Evolutionary conservation across 495 filamentous ascomycete genomes (phyloP), one percentile per base, ranked within the genome.

Genomic region (Aspergillus steynii): DNA sequence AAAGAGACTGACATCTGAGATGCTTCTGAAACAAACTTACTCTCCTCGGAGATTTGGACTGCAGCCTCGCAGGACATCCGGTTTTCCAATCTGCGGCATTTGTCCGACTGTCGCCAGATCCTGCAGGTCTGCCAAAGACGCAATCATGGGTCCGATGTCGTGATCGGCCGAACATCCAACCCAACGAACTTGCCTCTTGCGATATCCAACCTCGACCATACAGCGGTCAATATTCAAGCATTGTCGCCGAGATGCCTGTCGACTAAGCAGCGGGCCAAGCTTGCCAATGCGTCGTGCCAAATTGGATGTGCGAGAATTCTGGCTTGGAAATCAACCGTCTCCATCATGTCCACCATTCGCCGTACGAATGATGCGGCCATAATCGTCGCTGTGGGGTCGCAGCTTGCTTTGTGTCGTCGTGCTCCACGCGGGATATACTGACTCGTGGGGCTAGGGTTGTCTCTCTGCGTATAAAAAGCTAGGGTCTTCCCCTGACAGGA

Each of bases 11-110:
- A 34, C 31, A 7, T 34, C 31, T 34, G 6, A 34, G 6, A 34
- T 7, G 6, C 31, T 1, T 7, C 31, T 20, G 31, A 34, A 34
- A 5, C 1, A 9, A 3, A 34, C 9, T 34, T 9, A 7, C 31
- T 3, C 31, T 34, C 3, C 31, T 34, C 31, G 31, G 31, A 34
- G 31, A 34, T 9, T 7, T 3, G 31, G 9, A 7, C 1, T 34
- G 6, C 31, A 5, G 6, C 5, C 31, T 34, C 5, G 31, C 31
- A 34, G 9, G 31, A 34, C 31, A 34, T 34, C 31, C 31, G 31
- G 31, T 34, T 34, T 7, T 9, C 9, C 31, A 34, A 5, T 61
- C 74, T 73, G 60, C 31, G 31, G 31, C 31, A 34, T 1, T 7
- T 34, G 31, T 34, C 31, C 31, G 31, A 76, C 31, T 34, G 1